A percentile compares a stretch with the other conserved stretches of the same genome.
These are phyloP conservation scores for Bryopsis sp. DNA, from an alignment of 139 green algal species.

Conservation along the genomic window DNA sequence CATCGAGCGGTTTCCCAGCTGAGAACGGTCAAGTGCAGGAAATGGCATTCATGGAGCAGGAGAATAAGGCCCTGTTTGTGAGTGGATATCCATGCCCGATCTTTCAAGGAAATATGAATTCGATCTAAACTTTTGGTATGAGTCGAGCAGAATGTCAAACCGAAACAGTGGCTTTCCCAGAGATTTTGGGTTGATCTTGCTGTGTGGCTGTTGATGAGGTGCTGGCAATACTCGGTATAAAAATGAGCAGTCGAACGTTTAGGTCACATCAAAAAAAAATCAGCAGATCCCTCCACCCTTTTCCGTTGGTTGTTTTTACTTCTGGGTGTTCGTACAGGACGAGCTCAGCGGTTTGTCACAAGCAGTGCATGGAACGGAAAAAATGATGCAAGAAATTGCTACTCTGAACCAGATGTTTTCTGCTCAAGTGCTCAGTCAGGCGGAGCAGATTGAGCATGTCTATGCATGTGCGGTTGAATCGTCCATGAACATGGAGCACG, in stretches of 20 bases:
- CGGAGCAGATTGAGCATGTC: conserved; percentile 68
- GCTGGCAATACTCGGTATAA: background rate
- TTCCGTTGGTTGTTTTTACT: background rate
- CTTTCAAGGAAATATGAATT: too few species aligned
- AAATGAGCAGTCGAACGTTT: background rate
- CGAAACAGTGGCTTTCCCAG: background rate
- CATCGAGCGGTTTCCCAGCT: background rate
- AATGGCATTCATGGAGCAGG: conserved; percentile 6
- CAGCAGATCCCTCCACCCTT: background rate
- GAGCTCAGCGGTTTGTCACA: conserved; percentile 37
- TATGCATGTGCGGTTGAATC: conserved; percentile 46
- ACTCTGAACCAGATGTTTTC: conserved; percentile 70
- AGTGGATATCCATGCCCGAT: too few species aligned
- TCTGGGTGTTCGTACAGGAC: conserved; percentile 28
- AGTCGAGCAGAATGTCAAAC: background rate
- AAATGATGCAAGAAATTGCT: conserved; percentile 58
- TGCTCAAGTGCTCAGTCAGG: conserved; percentile 55
- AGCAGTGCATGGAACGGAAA: conserved; percentile 42
- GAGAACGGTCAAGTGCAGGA: background rate
- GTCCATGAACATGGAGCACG: conserved; percentile 43
- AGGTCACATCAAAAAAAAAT: background rate
- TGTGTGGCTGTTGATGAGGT: background rate
- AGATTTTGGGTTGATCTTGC: background rate
- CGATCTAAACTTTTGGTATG: too few species aligned
- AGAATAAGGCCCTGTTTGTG: conserved; percentile 17